A percentile compares a stretch with the other conserved stretches of the same genome.
These are phyloP conservation scores for Chlamydomonas asymmetrica DNA, from an alignment of 139 green algal species.

Conservation along the genomic window DNA sequence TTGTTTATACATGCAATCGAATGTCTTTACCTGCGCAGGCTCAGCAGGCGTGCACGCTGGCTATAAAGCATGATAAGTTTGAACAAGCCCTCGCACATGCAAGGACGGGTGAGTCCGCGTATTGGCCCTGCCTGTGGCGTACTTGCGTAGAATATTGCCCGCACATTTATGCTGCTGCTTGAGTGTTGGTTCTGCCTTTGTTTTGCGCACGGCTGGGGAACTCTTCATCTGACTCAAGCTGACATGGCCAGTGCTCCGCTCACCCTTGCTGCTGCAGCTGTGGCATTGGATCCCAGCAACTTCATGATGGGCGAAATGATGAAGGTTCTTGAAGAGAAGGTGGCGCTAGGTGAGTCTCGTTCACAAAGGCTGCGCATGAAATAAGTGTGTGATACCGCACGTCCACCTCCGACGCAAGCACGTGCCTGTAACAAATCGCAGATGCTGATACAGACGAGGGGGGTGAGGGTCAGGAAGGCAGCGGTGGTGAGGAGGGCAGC, in stretches of 20 bases:
- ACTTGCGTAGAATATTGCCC: no score
- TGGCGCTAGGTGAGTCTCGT: slow-evolving; percentile 1
- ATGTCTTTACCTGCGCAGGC: slow-evolving; percentile 10
- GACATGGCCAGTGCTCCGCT: no score
- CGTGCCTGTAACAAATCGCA: neutral
- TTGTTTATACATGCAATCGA: no score
- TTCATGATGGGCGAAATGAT: slow-evolving; percentile 9
- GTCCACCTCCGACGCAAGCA: neutral
- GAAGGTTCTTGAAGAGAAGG: slow-evolving; percentile 19
- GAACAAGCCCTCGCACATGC: slow-evolving; percentile 21
- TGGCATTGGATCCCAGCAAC: slow-evolving; percentile 13
- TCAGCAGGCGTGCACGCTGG: slow-evolving; percentile 1
- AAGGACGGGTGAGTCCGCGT: neutral
- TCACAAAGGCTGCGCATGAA: neutral
- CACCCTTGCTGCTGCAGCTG: neutral
- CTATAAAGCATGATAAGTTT: slow-evolving; percentile 17
- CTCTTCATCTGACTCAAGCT: neutral
- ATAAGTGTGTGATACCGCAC: neutral
- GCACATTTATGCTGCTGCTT: no score
- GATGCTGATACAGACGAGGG: slow-evolving; percentile 15
- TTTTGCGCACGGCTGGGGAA: neutral
- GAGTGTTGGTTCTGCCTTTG: no score
- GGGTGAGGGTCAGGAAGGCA: neutral
- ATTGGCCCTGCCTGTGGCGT: no score
- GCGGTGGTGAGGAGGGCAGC: neutral